phyloP scores from a whole-genome alignment of 2,329 filamentous ascomycete species.

The Botryotinia globosa region DNA sequence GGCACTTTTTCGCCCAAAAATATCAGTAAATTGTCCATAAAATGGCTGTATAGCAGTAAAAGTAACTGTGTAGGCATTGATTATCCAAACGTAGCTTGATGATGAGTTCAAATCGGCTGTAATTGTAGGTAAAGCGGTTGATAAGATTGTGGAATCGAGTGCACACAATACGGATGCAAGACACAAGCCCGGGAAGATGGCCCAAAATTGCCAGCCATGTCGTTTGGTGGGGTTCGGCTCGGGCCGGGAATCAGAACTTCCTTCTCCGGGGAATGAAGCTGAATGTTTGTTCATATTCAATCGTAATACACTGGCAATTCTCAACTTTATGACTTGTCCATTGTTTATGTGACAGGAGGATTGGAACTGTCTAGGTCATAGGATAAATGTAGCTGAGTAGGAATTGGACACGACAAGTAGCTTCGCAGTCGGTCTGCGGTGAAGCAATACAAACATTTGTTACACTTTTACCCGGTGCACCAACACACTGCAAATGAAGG shows the following conservation, averaged over 20 bases:
- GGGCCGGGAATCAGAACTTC: background rate
- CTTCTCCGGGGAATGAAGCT: background rate
- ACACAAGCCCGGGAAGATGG: conserved; percentile 9
- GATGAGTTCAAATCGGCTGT: background rate
- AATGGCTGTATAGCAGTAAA: conserved; percentile 20
- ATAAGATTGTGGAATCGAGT: conserved; percentile 2
- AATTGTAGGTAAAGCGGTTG: conserved; percentile 15
- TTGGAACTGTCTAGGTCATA: background rate
- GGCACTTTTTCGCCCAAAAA: conserved; percentile 50
- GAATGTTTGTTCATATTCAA: background rate
- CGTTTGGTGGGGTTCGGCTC: background rate
- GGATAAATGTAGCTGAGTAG: background rate
- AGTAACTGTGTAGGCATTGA: conserved; percentile 16
- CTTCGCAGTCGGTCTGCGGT: background rate
- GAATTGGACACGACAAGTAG: background rate
- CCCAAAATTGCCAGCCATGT: conserved; percentile 12
- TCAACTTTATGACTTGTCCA: rapidly evolving
- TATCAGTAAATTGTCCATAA: conserved; percentile 48
- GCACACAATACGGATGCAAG: conserved; percentile 11
- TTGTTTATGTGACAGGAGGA: background rate
- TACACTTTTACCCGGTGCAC: background rate
- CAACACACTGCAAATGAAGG: background rate
- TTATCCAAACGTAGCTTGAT: conserved; percentile 20
- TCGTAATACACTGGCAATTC: background rate
- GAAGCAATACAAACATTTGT: background rate